Base-by-base conservation (phyloP, 192 early-diverging fungal genomes). In the Linnemannia exigua region DNA sequence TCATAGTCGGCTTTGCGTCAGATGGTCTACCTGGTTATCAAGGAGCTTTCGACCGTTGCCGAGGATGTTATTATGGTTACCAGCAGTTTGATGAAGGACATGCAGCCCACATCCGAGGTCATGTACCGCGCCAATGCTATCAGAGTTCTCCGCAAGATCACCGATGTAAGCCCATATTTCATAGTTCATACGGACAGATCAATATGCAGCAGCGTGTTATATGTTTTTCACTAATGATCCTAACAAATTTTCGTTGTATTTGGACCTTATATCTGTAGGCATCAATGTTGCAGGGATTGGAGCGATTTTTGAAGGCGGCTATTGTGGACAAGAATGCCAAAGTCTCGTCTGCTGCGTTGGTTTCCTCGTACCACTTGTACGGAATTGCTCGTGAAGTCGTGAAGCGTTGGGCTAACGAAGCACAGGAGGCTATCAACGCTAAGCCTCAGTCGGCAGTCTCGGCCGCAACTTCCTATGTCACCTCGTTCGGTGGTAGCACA, bases 41-140 rank as follows among this genome's bases (percentile, higher is more conserved):
- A 99, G 88, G 98, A 99, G 88, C 92, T 99, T 25, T 94, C 97
- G 72, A 93, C 90, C 33, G 93, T 97, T 73, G 97, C 98, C 33
- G 96, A 98, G 87, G 96, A 99, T 91, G 96, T 98, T 20, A 97
- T 99, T 79, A 98, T 99, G 96, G 97, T 98, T 54, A 99, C 97
- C 16, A 95, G 95, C 76, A 95, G 94, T 67, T 88, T 99, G 50
- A 98, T 97, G 89, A 96, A 97, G 87, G 98, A 99, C 87, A 98
- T 99, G 92, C 98, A 97, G 87, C 93, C 96, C 28, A 98, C 96
- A 75, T 93, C 94, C 15, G 98, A 99, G 75, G 94, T 96, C 37
- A 95, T 97, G 44, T 96, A 98, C 81, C 93, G 98, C 31, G 97
- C 97, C 69, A 98, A 98, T 88, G 98, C 98, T 22, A 98, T 99